Percentiles rank a stretch among this genome's conserved stretches.
Conservation (phyloP, 208 protist species). For the Leishmania arabica region DNA sequence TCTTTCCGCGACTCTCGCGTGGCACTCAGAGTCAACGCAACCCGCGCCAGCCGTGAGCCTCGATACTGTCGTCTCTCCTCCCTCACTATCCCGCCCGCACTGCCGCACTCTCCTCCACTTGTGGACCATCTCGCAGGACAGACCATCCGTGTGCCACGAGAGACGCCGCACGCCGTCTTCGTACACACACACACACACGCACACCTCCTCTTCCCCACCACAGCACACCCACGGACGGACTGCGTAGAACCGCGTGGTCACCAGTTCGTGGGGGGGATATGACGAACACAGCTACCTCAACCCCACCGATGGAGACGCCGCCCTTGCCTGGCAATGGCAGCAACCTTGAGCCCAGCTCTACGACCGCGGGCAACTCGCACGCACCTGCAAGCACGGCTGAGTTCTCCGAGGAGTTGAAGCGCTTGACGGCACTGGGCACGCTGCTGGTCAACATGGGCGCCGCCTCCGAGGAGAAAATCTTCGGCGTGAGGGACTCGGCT, state of each 20-base stretch:
- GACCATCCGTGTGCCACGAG: background rate
- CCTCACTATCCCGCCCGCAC: background rate
- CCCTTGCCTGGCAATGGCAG: background rate
- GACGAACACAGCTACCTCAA: background rate
- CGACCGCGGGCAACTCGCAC: background rate
- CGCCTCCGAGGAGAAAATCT: conserved; percentile 54
- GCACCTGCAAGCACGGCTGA: background rate
- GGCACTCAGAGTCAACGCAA: background rate
- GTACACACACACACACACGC: background rate
- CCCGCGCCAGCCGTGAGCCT: background rate
- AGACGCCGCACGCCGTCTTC: background rate
- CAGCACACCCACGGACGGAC: background rate
- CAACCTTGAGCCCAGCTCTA: background rate
- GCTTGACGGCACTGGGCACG: conserved; percentile 58
- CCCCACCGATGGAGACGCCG: background rate
- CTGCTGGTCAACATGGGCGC: conserved; percentile 67
- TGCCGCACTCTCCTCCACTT: background rate
- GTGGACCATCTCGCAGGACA: background rate
- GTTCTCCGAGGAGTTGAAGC: conserved; percentile 35
- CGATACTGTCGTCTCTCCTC: background rate
- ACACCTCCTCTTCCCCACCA: background rate
- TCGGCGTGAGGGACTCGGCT: conserved; percentile 37
- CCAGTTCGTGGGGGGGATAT: background rate
- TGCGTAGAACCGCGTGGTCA: background rate
- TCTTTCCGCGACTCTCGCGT: background rate